These are phyloP conservation scores for Flaveria floridana DNA, from an alignment of 140 eudicot genomes.

Conservation along the genomic window DNA sequence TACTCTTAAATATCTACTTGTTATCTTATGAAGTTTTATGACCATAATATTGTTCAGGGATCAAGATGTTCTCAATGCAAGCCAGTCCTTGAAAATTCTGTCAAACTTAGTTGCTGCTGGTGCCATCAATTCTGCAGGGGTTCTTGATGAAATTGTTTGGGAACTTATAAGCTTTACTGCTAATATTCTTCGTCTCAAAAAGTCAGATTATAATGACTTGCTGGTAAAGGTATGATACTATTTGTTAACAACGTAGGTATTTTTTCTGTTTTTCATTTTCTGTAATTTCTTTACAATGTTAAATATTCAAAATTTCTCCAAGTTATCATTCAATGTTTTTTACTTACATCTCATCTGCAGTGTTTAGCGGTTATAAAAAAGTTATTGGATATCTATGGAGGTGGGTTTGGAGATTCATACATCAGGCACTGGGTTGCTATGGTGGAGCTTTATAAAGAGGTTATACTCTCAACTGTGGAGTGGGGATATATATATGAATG, in stretches of 20 bases:
- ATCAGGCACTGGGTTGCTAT: slow-evolving; percentile 77
- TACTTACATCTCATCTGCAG: slow-evolving; percentile 45
- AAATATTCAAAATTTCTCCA: background rate
- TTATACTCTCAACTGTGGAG: slow-evolving; percentile 25
- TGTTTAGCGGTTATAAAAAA: slow-evolving; percentile 62
- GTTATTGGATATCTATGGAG: slow-evolving; percentile 60
- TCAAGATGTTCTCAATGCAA: slow-evolving; percentile 51
- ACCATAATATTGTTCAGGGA: slow-evolving; percentile 47
- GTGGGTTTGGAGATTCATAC: slow-evolving; percentile 60
- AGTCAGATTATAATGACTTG: slow-evolving; percentile 51
- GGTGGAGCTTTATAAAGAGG: slow-evolving; percentile 76
- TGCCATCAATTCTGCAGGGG: slow-evolving; percentile 63
- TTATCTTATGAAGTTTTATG: slow-evolving; percentile 26
- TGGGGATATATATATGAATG: background rate
- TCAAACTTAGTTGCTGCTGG: slow-evolving; percentile 78
- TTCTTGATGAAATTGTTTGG: slow-evolving; percentile 67
- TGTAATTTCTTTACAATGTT: background rate
- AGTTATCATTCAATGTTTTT: slow-evolving; percentile 10
- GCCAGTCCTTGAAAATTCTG: slow-evolving; percentile 82
- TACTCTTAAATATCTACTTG: slow-evolving; percentile 3
- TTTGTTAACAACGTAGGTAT: slow-evolving; percentile 1
- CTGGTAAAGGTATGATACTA: slow-evolving; percentile 59
- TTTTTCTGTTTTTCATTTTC: background rate
- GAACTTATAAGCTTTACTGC: slow-evolving; percentile 73
- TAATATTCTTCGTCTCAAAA: slow-evolving; percentile 42